A percentile compares a stretch with the other conserved stretches of the same genome.
Conservation (phyloP, 2,329 filamentous ascomycete genomes). For the Pseudogymnoascus sp. region DNA sequence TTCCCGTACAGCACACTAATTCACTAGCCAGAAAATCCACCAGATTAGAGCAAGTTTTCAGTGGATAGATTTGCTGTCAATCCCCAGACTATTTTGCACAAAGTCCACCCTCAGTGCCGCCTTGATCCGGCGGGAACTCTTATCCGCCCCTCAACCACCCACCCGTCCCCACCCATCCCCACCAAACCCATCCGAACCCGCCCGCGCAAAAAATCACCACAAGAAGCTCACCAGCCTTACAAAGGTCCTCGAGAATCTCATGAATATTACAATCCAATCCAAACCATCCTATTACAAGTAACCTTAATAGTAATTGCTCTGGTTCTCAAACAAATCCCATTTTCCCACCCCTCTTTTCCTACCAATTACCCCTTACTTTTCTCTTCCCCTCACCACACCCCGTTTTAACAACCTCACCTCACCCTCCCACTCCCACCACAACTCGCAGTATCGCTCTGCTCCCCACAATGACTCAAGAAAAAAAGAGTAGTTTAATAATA, state of each 20-base stretch:
- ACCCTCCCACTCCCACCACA: not conserved
- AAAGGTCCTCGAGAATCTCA: too few relatives aligned
- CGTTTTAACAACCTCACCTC: not conserved
- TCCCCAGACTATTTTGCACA: not conserved
- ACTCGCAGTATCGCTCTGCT: not conserved
- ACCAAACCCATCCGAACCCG: too few relatives aligned
- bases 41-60: not conserved
- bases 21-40: too few relatives aligned
- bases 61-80: not conserved
- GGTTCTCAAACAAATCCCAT: not conserved
- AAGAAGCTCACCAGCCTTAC: too few relatives aligned
- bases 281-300: not conserved
- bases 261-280: not conserved
- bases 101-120: too few relatives aligned
- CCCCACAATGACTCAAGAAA: not conserved
- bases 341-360: not conserved
- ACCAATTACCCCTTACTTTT: not conserved
- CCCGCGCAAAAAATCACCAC: not conserved
- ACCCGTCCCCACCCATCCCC: too few relatives aligned
- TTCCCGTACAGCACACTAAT: too few relatives aligned
- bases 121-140: too few relatives aligned
- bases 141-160: too few relatives aligned
- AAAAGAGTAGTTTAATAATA: slow-evolving; percentile 1
- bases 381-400: not conserved
- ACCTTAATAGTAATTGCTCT: not conserved